Conservation (phyloP, 257 asterid genomes). For the Fraxinus excelsior region DNA sequence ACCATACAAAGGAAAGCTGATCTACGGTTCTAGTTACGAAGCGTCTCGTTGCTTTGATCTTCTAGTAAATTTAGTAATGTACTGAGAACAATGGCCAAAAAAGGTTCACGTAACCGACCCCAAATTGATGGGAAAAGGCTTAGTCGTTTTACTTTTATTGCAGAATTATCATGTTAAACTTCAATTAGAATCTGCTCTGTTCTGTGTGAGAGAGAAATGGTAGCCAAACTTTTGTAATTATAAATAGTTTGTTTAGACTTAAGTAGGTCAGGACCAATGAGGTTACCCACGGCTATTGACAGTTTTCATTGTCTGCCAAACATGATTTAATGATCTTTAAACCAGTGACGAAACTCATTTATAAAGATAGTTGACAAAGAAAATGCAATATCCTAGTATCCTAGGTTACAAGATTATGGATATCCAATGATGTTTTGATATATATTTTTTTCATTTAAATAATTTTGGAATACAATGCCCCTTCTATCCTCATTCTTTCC, state of each 20-base stretch:
- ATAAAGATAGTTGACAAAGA: not conserved
- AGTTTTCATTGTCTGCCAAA: not conserved
- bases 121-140: not conserved
- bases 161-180: not conserved
- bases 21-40: too few relatives aligned
- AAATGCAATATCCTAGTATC: not conserved
- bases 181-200: not conserved
- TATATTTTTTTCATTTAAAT: too few relatives aligned
- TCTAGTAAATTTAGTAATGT: not conserved
- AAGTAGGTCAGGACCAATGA: not conserved
- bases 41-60: too few relatives aligned
- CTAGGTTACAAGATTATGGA: not conserved
- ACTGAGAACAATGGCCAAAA: not conserved
- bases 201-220: not conserved
- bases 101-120: not conserved
- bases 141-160: not conserved
- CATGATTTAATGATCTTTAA: not conserved
- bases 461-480: not conserved
- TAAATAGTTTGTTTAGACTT: not conserved
- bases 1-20: too few relatives aligned
- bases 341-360: not conserved
- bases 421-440: not conserved
- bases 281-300: not conserved
- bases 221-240: not conserved
- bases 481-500: not conserved